Percentiles rank a stretch among this genome's conserved stretches.
phyloP scores from a whole-genome alignment of 306 rosid species.

The Trichosanthes truncata region DNA sequence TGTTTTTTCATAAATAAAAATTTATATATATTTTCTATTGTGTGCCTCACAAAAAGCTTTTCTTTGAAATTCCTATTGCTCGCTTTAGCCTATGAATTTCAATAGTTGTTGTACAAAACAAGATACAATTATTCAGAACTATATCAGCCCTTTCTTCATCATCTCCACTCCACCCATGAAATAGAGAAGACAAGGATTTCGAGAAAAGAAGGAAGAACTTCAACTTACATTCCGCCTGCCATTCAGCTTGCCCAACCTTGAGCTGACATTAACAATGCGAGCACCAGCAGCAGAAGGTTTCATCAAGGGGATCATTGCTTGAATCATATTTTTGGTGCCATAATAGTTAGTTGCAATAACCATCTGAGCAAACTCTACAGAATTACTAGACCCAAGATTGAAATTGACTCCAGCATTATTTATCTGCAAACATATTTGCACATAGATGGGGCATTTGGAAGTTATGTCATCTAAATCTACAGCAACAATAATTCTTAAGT shows the following conservation, averaged over 20 bases:
- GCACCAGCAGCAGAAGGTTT: conserved; percentile 56
- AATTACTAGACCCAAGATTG: conserved; percentile 67
- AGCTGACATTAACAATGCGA: conserved; percentile 78
- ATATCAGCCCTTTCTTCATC: neutral
- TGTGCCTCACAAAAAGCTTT: too few species aligned
- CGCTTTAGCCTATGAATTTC: neutral
- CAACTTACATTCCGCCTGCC: conserved; percentile 71
- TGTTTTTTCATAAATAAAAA: too few species aligned
- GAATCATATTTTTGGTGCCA: conserved; percentile 63
- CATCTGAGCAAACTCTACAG: conserved; percentile 49
- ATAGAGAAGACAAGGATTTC: neutral
- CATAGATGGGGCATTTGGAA: neutral
- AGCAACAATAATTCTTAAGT: neutral
- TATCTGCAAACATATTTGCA: conserved; percentile 31
- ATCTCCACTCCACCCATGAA: neutral
- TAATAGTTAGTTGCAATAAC: conserved; percentile 69
- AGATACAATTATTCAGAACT: neutral
- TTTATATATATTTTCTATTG: neutral
- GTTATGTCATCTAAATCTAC: neutral
- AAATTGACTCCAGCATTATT: conserved; percentile 87
- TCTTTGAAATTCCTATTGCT: neutral
- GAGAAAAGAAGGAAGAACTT: neutral
- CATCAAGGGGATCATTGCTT: conserved; percentile 85
- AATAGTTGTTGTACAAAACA: neutral
- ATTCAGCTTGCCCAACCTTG: conserved; percentile 68